Conservation (phyloP, 2,329 filamentous ascomycete genomes). For the Ophiostoma pallidulum region DNA sequence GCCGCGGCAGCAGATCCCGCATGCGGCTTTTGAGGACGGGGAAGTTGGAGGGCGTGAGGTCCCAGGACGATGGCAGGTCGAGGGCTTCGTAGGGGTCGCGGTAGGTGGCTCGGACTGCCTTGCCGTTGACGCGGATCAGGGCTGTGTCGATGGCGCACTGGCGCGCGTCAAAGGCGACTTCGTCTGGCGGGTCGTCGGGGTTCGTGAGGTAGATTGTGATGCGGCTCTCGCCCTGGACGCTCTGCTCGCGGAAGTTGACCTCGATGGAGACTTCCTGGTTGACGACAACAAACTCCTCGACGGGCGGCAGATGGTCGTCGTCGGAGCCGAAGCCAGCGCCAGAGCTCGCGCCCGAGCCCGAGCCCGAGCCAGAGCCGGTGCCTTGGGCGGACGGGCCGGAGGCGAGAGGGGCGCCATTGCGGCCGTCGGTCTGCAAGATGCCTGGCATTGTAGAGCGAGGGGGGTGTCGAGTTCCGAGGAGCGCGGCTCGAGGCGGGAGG, state of each 20-base stretch:
- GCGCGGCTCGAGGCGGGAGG: neutral
- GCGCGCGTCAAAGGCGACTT: slow-evolving; percentile 51
- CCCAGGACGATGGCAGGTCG: slow-evolving; percentile 49
- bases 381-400: too few relatives aligned
- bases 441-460: slow-evolving; percentile 25
- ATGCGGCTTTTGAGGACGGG: slow-evolving; percentile 62
- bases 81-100: slow-evolving; percentile 59
- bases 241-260: slow-evolving; percentile 70
- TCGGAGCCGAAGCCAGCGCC: slow-evolving; percentile 9
- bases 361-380: too few relatives aligned
- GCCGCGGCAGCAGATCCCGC: slow-evolving; percentile 41
- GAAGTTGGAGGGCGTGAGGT: slow-evolving; percentile 63
- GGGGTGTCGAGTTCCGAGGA: neutral
- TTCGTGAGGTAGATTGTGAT: slow-evolving; percentile 63
- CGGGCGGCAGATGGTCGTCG: slow-evolving; percentile 8
- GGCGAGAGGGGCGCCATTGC: neutral
- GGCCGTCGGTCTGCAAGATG: slow-evolving; percentile 15
- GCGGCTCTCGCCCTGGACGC: slow-evolving; percentile 68
- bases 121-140: slow-evolving; percentile 43
- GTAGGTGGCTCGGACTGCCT: slow-evolving; percentile 37
- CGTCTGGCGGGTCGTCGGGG: slow-evolving; percentile 43
- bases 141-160: slow-evolving; percentile 49
- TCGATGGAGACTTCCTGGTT: slow-evolving; percentile 87
- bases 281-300: slow-evolving; percentile 44
- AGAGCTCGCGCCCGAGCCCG: too few relatives aligned